phyloP scores from a whole-genome alignment of 2,329 filamentous ascomycete genomes.

The Talaromyces sp. region DNA sequence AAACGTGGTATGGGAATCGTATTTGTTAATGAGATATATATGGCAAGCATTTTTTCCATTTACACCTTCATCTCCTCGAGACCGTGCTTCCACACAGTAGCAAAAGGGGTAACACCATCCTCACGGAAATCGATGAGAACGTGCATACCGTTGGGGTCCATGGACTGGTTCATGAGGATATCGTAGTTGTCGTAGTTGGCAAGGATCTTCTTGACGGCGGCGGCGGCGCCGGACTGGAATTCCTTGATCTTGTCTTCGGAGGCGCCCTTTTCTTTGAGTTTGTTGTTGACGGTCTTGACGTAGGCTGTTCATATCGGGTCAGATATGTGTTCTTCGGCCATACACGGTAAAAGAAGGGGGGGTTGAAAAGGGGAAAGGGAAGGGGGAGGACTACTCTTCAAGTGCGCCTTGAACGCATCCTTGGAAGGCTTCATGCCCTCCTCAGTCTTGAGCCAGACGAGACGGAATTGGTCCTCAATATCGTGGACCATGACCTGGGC shows the following conservation, averaged over 20 bases:
- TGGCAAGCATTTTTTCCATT: slow-evolving; percentile 16
- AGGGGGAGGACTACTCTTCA: slow-evolving; percentile 67
- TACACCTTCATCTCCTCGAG: slow-evolving; percentile 89
- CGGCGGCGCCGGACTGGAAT: slow-evolving; percentile 73
- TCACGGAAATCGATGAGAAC: slow-evolving; percentile 96
- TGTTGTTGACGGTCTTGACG: slow-evolving; percentile 81
- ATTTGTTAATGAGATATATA: background rate
- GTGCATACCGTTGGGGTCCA: slow-evolving; percentile 92
- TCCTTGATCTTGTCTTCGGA: slow-evolving; percentile 64
- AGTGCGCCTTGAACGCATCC: slow-evolving; percentile 75
- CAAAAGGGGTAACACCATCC: slow-evolving; percentile 85
- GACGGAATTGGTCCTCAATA: slow-evolving; percentile 86
- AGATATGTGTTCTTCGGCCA: too few species aligned
- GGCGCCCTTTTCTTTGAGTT: slow-evolving; percentile 61
- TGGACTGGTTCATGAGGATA: slow-evolving; percentile 86
- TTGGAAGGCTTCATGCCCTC: slow-evolving; percentile 58
- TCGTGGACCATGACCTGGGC: slow-evolving; percentile 70
- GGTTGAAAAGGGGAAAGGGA: too few species aligned
- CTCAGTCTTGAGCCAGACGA: slow-evolving; percentile 56
- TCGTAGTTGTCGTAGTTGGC: slow-evolving; percentile 95
- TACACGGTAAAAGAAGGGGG: too few species aligned
- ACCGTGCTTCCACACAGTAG: slow-evolving; percentile 94
- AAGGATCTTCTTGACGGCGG: slow-evolving; percentile 77
- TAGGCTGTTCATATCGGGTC: slow-evolving; percentile 69
- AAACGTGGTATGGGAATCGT: slow-evolving; percentile 2